phyloP scores from a whole-genome alignment of 331 rosid genomes.

The Pyracantha coccinea region DNA sequence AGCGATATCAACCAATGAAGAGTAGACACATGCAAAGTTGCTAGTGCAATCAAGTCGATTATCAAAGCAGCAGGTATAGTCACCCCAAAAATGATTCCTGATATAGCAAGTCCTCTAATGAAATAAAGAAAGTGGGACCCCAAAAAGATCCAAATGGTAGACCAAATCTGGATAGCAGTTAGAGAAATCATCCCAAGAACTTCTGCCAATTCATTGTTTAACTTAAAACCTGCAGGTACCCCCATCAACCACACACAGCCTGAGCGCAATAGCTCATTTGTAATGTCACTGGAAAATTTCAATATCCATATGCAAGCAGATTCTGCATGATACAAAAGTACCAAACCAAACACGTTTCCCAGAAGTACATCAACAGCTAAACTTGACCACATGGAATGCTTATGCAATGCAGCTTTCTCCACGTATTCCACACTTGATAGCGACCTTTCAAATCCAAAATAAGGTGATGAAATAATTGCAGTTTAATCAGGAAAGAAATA shows the following conservation, averaged over 20 bases:
- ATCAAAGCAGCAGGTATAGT: constrained; percentile 69
- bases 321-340: constrained; percentile 55
- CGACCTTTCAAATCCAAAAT: constrained; percentile 40
- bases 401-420: constrained; percentile 79
- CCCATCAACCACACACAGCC: constrained; percentile 99
- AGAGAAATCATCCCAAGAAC: constrained; percentile 80
- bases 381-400: constrained; percentile 85
- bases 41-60: constrained; percentile 57
- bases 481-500: constrained; percentile 20
- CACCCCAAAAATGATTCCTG: constrained; percentile 73
- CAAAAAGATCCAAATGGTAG: constrained; percentile 74
- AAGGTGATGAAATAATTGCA: constrained; percentile 9
- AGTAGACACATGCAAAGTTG: constrained; percentile 65
- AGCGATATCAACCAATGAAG: constrained; percentile 84
- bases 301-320: constrained; percentile 36
- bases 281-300: constrained; percentile 50
- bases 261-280: constrained; percentile 68
- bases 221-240: constrained; percentile 92
- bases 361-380: constrained; percentile 63
- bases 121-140: constrained; percentile 44
- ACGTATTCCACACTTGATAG: constrained; percentile 72
- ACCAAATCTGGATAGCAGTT: constrained; percentile 88
- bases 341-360: constrained; percentile 79
- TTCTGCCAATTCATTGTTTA: constrained; percentile 79
- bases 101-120: constrained; percentile 62